Evolutionary conservation across 2,329 filamentous ascomycete species (phyloP).

Genomic region (Whalleya microplaca): DNA sequence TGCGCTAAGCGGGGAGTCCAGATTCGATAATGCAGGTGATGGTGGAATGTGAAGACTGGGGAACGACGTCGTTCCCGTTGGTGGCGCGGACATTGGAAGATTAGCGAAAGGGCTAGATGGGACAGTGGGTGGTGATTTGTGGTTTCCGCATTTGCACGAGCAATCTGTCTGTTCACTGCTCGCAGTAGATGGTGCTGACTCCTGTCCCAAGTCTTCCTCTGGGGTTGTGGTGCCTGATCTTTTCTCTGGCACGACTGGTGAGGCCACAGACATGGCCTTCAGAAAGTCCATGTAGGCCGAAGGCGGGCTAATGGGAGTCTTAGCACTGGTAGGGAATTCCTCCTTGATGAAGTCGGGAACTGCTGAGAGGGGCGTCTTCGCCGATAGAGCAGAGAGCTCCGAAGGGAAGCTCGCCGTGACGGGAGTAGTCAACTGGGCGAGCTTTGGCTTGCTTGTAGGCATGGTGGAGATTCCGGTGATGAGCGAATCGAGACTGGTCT

Average conservation of each 20-base stretch:
- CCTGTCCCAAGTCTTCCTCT: constrained; percentile 48
- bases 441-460: constrained; percentile 60
- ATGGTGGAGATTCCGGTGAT: constrained; percentile 43
- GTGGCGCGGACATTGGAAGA: constrained; percentile 63
- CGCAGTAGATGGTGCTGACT: constrained; percentile 59
- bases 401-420: constrained; percentile 66
- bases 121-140: constrained; percentile 51
- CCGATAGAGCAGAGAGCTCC: constrained; percentile 64
- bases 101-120: constrained; percentile 57
- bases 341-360: constrained; percentile 66
- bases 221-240: constrained; percentile 56
- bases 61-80: constrained; percentile 63
- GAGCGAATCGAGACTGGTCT: constrained; percentile 16
- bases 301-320: constrained; percentile 90
- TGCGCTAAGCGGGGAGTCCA: constrained; percentile 72
- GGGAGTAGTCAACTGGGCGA: constrained; percentile 64
- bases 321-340: constrained; percentile 61
- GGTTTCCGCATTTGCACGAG: constrained; percentile 59
- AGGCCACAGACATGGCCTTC: constrained; percentile 77
- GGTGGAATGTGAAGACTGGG: constrained; percentile 76
- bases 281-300: constrained; percentile 92
- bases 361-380: constrained; percentile 70
- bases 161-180: constrained; percentile 58
- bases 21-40: constrained; percentile 69
- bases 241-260: constrained; percentile 63